Base-by-base conservation (phyloP, 495 filamentous ascomycete species). In the Aspergillus affinis region DNA sequence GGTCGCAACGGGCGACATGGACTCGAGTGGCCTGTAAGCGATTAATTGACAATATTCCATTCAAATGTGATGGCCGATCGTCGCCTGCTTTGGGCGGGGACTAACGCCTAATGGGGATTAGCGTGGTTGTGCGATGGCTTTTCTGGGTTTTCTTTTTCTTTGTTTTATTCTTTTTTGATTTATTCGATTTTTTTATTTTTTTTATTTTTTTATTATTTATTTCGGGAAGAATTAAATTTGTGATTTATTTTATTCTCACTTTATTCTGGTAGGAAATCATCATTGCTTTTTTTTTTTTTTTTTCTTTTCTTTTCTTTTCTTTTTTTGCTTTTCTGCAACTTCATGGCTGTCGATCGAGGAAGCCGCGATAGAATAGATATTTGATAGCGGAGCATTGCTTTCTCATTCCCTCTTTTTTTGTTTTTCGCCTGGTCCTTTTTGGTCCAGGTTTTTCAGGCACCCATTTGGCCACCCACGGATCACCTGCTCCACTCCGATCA, bases 31-130 rank as follows among this genome's bases (percentile, higher is more conserved):
- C 23, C 23, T 4, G 23, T 2, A 26, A 4, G 23, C 23, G 23
- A 4, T 26, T 26, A 2, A 26, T 26, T 4, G 23, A 26, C 23
- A 26, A 26, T 26, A 26, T 26, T 26, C 23, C 2, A 26, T 26
- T 32, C 7, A 18, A 46, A 52, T 62, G 63, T 62, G 60, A 62
- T 65, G 63, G 63, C 60, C 59, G 63, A 65, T 65, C 63, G 54
- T 62, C 51, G 30, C 54, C 63, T n/a, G 50, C 62, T 65, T 59
- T 12, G 60, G 56, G 49, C 27, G 21, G 57, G 26, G 52, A 56
- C 55, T 58, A 44, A 20, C 29, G 54, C 36, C 13, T 0, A 4
- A 41, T 12, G 3, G 36, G 36, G 36, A 2, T 41, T 41, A 41
- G 36, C 13, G 36, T 41, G 36, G 30, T 6, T 32, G 30, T 12